phyloP scores from a whole-genome alignment of 1,284 basidiomycete genomes.

The Cryptococcus sp. region DNA sequence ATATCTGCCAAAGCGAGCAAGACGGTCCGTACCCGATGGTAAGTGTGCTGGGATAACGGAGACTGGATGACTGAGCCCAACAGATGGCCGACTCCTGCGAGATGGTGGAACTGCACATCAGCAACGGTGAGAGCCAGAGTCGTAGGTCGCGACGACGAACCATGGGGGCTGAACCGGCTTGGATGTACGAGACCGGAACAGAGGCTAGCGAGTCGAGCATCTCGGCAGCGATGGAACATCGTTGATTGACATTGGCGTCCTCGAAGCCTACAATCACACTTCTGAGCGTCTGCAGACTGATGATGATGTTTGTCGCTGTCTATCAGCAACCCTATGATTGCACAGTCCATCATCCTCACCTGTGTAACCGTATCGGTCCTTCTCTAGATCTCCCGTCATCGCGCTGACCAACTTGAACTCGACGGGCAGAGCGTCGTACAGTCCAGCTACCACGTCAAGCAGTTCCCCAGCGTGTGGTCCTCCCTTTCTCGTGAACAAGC shows the following conservation, averaged over 20 bases:
- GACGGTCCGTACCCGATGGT: conserved; percentile 41
- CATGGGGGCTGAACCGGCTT: conserved; percentile 35
- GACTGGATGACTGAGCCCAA: conserved; percentile 41
- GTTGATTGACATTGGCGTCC: conserved; percentile 35
- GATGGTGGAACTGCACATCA: conserved; percentile 35
- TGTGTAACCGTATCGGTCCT: conserved; percentile 39
- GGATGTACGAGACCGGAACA: conserved; percentile 41
- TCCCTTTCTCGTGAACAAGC: conserved; percentile 16
- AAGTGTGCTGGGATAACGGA: conserved; percentile 36
- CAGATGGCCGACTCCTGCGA: conserved; percentile 45
- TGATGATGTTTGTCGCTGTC: conserved; percentile 40
- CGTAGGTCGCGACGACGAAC: conserved; percentile 17
- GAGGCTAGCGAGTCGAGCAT: conserved; percentile 38
- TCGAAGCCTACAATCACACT: conserved; percentile 40
- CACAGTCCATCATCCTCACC: conserved; percentile 16
- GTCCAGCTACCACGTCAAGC: conserved; percentile 24
- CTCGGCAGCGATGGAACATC: conserved; percentile 42
- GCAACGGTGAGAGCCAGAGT: not conserved
- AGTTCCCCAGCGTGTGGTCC: conserved; percentile 26
- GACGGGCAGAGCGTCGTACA: conserved; percentile 32
- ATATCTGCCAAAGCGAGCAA: conserved; percentile 39
- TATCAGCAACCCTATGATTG: not conserved
- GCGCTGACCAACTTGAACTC: conserved; percentile 32
- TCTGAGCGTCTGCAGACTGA: conserved; percentile 42
- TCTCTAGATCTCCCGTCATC: conserved; percentile 33